Evolutionary conservation across 768 basidiomycete species (phyloP).

Genomic region (Panaeolus papilionaceus): DNA sequence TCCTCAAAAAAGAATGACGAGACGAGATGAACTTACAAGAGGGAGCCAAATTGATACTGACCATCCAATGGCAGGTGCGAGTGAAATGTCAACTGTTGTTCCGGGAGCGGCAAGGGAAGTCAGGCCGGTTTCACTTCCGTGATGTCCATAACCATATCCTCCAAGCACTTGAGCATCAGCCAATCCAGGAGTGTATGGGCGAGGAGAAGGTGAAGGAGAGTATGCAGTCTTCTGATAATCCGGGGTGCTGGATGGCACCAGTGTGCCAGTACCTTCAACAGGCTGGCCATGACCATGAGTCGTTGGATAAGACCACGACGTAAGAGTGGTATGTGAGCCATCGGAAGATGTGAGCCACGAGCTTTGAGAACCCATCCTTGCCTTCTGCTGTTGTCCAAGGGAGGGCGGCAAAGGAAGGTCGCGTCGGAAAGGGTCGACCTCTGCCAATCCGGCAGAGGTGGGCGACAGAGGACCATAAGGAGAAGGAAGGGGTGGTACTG

Average conservation of each 20-base stretch:
- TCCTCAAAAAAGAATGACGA: constrained; percentile 9
- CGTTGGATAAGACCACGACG: constrained; percentile 75
- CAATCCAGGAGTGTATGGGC: constrained; percentile 59
- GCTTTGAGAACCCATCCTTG: constrained; percentile 66
- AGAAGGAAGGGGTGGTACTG: constrained; percentile 73
- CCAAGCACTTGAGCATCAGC: constrained; percentile 68
- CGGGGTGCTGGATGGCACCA: constrained; percentile 42
- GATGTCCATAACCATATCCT: constrained; percentile 68
- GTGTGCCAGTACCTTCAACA: constrained; percentile 31
- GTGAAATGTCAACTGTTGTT: constrained; percentile 59
- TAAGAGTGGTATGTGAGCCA: constrained; percentile 60
- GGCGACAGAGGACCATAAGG: constrained; percentile 58
- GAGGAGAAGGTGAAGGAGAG: constrained; percentile 44
- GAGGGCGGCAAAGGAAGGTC: constrained; percentile 52
- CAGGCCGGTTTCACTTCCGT: constrained; percentile 56
- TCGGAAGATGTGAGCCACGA: constrained; percentile 78
- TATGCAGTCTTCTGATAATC: constrained; percentile 41
- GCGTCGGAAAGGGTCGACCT: constrained; percentile 71
- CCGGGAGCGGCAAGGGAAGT: constrained; percentile 50
- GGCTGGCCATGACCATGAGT: constrained; percentile 33
- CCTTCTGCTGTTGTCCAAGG: constrained; percentile 44
- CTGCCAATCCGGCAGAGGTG: constrained; percentile 42
- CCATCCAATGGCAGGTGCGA: constrained; percentile 65
- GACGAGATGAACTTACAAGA: constrained; percentile 51
- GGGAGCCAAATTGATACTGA: constrained; percentile 73